Conservation (phyloP, 805 yeast genomes). For the Wickerhamiella musiphila region DNA sequence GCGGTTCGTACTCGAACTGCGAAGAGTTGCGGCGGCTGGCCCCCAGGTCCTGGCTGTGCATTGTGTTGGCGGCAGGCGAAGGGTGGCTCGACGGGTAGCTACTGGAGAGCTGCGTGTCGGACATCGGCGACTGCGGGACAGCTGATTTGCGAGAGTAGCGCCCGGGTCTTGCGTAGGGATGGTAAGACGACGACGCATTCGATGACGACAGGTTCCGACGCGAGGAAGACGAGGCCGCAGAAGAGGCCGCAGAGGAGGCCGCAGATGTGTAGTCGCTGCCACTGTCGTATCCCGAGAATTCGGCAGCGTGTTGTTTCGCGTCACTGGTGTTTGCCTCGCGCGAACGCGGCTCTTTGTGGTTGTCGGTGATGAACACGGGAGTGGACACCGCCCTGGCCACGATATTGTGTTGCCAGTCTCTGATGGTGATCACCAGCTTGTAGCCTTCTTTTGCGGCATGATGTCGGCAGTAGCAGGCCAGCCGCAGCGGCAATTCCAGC, state of each 20-base stretch:
- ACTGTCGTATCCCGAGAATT: background rate
- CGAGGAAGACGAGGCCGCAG: conserved; percentile 1
- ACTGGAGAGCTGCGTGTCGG: too few relatives aligned
- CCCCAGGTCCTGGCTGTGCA: too few relatives aligned
- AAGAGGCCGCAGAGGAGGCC: background rate
- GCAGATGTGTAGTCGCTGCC: conserved; percentile 3
- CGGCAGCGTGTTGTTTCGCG: background rate
- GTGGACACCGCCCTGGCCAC: conserved; percentile 57
- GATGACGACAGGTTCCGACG: background rate
- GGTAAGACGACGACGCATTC: conserved; percentile 1
- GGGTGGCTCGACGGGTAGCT: too few relatives aligned
- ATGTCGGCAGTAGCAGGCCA: conserved; percentile 92
- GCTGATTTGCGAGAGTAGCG: conserved; percentile 1
- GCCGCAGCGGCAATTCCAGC: conserved; percentile 45
- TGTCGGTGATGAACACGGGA: conserved; percentile 83
- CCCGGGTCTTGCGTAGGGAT: conserved; percentile 9
- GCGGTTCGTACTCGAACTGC: too few relatives aligned
- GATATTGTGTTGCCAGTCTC: conserved; percentile 40
- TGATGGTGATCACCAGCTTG: conserved; percentile 42
- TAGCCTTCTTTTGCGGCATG: conserved; percentile 83
- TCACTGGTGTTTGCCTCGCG: background rate
- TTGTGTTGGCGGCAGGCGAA: too few relatives aligned
- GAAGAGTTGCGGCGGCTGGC: too few relatives aligned
- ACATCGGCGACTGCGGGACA: background rate
- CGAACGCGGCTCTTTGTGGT: conserved; percentile 43